These are phyloP conservation scores for Erodium texanum DNA, from an alignment of 441 rosid species.

Conservation along the genomic window DNA sequence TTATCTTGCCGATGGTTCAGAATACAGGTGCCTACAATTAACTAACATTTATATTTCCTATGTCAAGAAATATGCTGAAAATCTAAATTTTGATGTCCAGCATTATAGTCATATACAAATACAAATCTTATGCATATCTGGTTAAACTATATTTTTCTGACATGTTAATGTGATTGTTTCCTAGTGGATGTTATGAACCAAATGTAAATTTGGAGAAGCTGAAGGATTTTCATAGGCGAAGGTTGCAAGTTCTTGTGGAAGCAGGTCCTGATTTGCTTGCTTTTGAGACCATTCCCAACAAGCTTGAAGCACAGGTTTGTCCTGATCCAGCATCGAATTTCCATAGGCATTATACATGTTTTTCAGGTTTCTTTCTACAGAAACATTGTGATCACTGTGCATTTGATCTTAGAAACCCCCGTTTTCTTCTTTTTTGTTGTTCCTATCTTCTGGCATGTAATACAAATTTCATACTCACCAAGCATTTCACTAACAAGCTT, in stretches of 20 bases:
- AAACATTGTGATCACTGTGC: no score
- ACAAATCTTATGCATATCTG: neutral
- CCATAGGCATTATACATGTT: no score
- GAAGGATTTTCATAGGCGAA: conserved; percentile 74
- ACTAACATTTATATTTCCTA: neutral
- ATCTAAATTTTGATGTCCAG: neutral
- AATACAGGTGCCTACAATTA: conserved; percentile 49
- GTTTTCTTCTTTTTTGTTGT: no score
- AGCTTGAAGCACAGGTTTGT: conserved; percentile 81
- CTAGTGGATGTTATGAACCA: conserved; percentile 63
- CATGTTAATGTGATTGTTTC: neutral
- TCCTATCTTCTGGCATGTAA: no score
- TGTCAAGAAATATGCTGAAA: neutral
- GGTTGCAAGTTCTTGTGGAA: conserved; percentile 70
- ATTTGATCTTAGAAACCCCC: no score
- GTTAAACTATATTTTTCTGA: neutral
- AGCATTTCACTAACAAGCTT: no score
- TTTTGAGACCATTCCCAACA: conserved; percentile 85
- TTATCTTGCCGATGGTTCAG: conserved; percentile 90
- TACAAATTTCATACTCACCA: no score
- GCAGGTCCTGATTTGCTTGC: conserved; percentile 86
- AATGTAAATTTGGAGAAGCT: conserved; percentile 49
- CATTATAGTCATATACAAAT: neutral
- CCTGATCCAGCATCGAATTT: no score
- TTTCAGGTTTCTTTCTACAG: no score